These are phyloP conservation scores for Fagopyrum tataricum DNA, from an alignment of 148 eudicot genomes.

Conservation along the genomic window DNA sequence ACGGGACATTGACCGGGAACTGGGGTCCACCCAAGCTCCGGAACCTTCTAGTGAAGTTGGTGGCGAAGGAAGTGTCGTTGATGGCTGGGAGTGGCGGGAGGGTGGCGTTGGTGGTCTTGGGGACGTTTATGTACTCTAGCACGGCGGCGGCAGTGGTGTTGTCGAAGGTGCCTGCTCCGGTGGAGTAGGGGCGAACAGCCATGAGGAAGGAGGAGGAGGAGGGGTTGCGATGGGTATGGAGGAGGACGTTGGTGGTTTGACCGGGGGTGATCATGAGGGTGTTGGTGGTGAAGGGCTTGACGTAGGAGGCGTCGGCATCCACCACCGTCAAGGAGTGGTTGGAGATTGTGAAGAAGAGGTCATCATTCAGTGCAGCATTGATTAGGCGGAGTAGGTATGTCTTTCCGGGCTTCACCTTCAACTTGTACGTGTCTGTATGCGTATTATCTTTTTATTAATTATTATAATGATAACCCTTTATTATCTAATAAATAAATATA, in stretches of 20 bases:
- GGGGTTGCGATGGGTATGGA: conserved; percentile 31
- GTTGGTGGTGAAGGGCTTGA: conserved; percentile 52
- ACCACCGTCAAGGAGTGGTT: conserved; percentile 56
- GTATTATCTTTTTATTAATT: too few species aligned
- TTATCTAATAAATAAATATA: too few species aligned
- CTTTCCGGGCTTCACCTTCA: conserved; percentile 27
- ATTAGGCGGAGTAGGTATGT: conserved; percentile 53
- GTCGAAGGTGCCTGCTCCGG: conserved; percentile 58
- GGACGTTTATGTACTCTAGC: conserved; percentile 30
- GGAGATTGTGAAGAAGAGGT: conserved; percentile 54
- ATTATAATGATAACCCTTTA: neutral
- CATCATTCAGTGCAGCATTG: conserved; percentile 72
- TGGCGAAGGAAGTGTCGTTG: conserved; percentile 41
- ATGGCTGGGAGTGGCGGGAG: conserved; percentile 18
- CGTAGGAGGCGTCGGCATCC: conserved; percentile 53
- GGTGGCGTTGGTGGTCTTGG: neutral
- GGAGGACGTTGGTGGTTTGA: conserved; percentile 63
- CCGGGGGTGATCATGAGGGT: conserved; percentile 43
- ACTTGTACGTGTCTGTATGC: neutral
- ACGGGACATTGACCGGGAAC: conserved; percentile 47
- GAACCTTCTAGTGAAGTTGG: conserved; percentile 33
- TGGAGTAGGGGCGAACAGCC: conserved; percentile 56
- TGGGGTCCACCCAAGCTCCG: conserved; percentile 37
- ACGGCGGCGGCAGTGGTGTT: conserved; percentile 50
- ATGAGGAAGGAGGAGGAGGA: conserved; percentile 34